phyloP scores from a whole-genome alignment of 2,329 filamentous ascomycete species.

The Trichoderma polysporum region DNA sequence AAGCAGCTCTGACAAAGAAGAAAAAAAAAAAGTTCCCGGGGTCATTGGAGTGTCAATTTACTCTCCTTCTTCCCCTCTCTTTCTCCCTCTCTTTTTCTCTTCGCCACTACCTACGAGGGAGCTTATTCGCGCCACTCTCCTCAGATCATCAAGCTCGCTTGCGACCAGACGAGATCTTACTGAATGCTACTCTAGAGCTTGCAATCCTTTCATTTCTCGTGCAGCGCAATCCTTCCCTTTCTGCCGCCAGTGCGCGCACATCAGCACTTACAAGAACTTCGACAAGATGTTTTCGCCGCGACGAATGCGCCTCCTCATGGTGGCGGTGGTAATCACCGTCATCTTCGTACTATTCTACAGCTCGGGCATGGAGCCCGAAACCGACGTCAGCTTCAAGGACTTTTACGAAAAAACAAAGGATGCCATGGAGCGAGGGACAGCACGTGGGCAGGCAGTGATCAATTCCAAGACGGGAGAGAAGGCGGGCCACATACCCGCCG shows the following conservation, averaged over 20 bases:
- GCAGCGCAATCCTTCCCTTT: background rate
- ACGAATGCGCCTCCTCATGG: constrained; percentile 64
- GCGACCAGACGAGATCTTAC: background rate
- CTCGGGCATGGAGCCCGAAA: constrained; percentile 47
- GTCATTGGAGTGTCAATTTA: background rate
- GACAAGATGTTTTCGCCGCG: constrained; percentile 65
- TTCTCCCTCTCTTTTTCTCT: background rate
- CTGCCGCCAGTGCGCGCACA: background rate
- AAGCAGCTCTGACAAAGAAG: background rate
- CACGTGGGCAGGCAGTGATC: constrained; percentile 40
- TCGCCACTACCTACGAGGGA: background rate
- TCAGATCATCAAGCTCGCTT: background rate
- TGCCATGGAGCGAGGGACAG: constrained; percentile 47
- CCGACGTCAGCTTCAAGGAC: constrained; percentile 42
- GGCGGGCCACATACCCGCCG: constrained; percentile 42
- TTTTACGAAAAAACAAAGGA: constrained; percentile 62
- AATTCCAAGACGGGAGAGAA: constrained; percentile 41
- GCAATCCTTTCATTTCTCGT: background rate
- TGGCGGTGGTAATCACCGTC: constrained; percentile 63
- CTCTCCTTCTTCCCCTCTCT: background rate
- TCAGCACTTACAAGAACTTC: constrained; percentile 17
- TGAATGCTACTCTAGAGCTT: constrained; percentile 2
- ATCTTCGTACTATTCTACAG: constrained; percentile 73
- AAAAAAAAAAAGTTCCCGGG: background rate
- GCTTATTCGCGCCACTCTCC: background rate